Evolutionary conservation across 2,329 filamentous ascomycete genomes (phyloP).

Genomic region (Hypoxylon sp.): DNA sequence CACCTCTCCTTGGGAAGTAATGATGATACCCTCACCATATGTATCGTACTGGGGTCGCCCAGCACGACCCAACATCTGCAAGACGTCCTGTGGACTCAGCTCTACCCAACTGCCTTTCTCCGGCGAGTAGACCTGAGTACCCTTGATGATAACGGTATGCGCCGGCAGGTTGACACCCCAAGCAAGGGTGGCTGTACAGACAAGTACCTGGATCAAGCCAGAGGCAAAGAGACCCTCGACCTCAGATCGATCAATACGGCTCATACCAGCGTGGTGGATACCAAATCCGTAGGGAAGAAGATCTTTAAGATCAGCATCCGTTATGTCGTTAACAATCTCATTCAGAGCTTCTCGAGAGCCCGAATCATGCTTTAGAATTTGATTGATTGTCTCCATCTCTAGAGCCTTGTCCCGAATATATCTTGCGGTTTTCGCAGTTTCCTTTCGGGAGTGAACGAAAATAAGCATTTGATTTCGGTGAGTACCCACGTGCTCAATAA

Average conservation of each 20-base stretch:
- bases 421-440: constrained; percentile 96
- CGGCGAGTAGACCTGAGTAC: constrained; percentile 96
- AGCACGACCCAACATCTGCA: constrained; percentile 98
- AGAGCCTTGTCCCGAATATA: constrained; percentile 97
- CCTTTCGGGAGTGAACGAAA: constrained; percentile 97
- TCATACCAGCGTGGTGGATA: constrained; percentile 99
- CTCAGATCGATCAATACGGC: constrained; percentile 90
- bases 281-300: constrained; percentile 96
- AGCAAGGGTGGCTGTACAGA: constrained; percentile 96
- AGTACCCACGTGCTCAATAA: constrained; percentile 93
- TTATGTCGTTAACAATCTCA: constrained; percentile 85
- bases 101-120: constrained; percentile 99
- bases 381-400: constrained; percentile 96
- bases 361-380: constrained; percentile 93
- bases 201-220: constrained; percentile 92
- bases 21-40: constrained; percentile 98
- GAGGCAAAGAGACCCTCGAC: constrained; percentile 96
- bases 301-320: constrained; percentile 92
- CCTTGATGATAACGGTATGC: constrained; percentile 99
- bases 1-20: constrained; percentile 94
- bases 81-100: constrained; percentile 94
- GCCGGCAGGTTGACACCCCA: constrained; percentile 99
- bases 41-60: constrained; percentile 97
- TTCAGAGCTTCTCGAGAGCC: constrained; percentile 90
- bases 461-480: constrained; percentile 98